Evolutionary conservation across 176 grass and related monocot species (phyloP), one percentile per base, ranked within the genome.

Genomic region (Avena insularis): DNA sequence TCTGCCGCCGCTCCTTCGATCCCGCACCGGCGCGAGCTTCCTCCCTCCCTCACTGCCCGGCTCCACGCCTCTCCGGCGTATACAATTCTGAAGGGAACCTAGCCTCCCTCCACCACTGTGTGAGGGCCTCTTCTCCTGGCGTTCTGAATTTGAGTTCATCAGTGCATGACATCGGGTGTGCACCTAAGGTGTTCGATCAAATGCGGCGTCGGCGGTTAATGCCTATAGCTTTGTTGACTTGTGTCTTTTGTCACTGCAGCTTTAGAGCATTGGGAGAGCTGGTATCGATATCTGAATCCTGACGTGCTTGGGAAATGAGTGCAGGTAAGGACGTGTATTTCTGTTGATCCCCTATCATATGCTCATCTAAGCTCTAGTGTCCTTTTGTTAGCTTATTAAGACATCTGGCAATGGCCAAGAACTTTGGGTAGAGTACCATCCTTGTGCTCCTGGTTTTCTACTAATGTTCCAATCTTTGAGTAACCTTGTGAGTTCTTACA

Each of bases 231-330:
- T 54, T 40, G 40, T 20, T 84, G 16, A 75, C 23, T 47, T 35
- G 59, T 51, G 19, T 54, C 4, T 19, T 54, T 72, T 75, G 40
- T 20, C 5, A 64, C 36, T 79, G 20, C 73, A 86, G 84, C 20
- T 2, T 54, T 77, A 0, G 23, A 58, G 54, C 50, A 25, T 75
- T 68, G 55, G 16, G n/a, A 36, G 19, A 3, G 47, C 17, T 9
- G 21, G 35, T 79, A 36, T 25, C 3, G 11, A 23, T 15, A 19
- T 82, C 40, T 3, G 56, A 61, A 67, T 66, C 60, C 2, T 12
- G 54, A 86, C 12, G 3, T 43, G 5, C 51, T 74, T 82, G 13
- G 36, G 19, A 51, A 76, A 92, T 89, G 90, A 92, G 83, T 84
- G 90, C 87, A 21, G 90, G 87, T 92, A 67, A 81, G 66, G 43